Conservation (phyloP, 2,329 filamentous ascomycete species). For the Stylonectria norvegica region DNA sequence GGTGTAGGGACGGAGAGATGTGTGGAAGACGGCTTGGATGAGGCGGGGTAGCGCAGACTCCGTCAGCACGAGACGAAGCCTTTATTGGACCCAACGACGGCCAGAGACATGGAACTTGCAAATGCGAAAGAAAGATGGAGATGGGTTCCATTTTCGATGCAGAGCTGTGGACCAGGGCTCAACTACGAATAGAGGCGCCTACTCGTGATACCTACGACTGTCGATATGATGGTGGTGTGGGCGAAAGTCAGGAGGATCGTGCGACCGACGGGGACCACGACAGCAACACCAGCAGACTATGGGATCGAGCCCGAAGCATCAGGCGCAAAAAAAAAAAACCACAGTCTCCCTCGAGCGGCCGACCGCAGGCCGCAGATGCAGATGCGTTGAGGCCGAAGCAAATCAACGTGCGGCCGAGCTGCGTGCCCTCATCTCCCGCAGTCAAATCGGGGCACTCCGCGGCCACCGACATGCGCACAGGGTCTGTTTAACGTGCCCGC, state of each 20-base stretch:
- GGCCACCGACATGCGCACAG: constrained; percentile 12
- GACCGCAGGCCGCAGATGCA: constrained; percentile 20
- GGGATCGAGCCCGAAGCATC: constrained; percentile 10
- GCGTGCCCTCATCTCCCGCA: constrained; percentile 22
- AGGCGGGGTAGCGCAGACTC: constrained; percentile 19
- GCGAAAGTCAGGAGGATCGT: constrained; percentile 7
- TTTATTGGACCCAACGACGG: constrained; percentile 14
- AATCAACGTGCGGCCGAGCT: constrained; percentile 19
- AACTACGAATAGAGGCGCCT: too few relatives aligned
- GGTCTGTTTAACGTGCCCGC: constrained; percentile 9
- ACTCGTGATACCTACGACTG: too few relatives aligned
- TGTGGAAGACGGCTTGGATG: constrained; percentile 15
- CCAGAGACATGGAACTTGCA: too few relatives aligned
- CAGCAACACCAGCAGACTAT: constrained; percentile 10
- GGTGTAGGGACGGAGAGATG: constrained; percentile 15
- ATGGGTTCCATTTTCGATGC: too few relatives aligned
- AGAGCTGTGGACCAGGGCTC: too few relatives aligned
- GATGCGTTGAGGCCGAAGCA: constrained; percentile 11
- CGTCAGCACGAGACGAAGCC: constrained; percentile 8
- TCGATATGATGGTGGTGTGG: constrained; percentile 10
- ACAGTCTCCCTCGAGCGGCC: constrained; percentile 15
- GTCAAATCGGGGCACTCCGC: constrained; percentile 22
- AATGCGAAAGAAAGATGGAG: too few relatives aligned
- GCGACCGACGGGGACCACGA: constrained; percentile 9
- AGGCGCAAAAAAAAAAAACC: constrained; percentile 15